phyloP scores from a whole-genome alignment of 2,329 filamentous ascomycete genomes.

The Orbilia oligospora region DNA sequence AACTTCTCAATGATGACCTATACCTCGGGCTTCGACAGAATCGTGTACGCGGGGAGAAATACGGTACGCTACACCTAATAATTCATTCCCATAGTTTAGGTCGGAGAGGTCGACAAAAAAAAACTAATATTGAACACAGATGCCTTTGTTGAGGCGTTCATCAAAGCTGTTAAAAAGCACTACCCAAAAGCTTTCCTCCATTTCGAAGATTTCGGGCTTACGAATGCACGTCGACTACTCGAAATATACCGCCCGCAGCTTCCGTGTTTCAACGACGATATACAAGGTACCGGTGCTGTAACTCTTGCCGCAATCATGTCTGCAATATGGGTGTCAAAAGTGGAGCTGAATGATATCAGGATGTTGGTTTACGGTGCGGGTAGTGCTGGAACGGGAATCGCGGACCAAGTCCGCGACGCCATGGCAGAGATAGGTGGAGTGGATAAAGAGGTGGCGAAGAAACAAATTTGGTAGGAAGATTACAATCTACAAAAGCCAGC shows the following conservation, averaged over 20 bases:
- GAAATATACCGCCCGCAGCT: conserved; percentile 81
- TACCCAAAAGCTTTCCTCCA: conserved; percentile 88
- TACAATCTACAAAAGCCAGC: not conserved
- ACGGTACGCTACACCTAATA: conserved; percentile 67
- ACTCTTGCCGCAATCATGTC: conserved; percentile 86
- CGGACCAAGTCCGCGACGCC: conserved; percentile 85
- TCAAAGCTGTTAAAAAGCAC: conserved; percentile 76
- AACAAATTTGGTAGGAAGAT: conserved; percentile 79
- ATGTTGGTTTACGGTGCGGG: conserved; percentile 85
- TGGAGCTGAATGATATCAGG: conserved; percentile 77
- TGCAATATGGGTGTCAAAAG: conserved; percentile 77
- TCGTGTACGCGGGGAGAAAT: conserved; percentile 78
- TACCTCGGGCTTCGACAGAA: conserved; percentile 81
- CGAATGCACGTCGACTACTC: conserved; percentile 81
- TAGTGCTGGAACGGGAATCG: conserved; percentile 76
- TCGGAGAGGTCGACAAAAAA: not conserved
- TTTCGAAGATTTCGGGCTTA: conserved; percentile 88
- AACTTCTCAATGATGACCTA: conserved; percentile 80
- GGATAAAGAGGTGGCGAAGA: conserved; percentile 79
- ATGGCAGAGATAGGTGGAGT: conserved; percentile 79
- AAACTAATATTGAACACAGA: conserved; percentile 68
- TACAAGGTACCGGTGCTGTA: conserved; percentile 90
- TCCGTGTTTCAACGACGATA: conserved; percentile 91
- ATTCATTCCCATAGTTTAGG: not conserved
- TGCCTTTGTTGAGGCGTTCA: conserved; percentile 81